Evolutionary conservation across 371 early-diverging fungal genomes (phyloP).

Genomic region (Phascolomyces articulosus): DNA sequence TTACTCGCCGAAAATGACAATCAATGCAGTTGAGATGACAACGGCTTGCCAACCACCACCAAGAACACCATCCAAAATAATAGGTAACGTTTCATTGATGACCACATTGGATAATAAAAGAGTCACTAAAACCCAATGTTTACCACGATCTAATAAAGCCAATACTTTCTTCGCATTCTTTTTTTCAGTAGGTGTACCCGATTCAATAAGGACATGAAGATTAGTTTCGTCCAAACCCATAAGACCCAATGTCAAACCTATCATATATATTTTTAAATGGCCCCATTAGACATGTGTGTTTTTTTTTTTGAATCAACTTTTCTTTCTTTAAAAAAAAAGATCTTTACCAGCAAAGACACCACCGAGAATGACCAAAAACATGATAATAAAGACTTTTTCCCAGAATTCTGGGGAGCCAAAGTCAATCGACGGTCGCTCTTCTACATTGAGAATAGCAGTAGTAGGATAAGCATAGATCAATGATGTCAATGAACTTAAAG

Average conservation of each 20-base stretch:
- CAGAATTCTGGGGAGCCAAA: conserved; percentile 9
- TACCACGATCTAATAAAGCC: conserved; percentile 69
- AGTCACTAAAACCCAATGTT: conserved; percentile 88
- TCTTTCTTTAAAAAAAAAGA: neutral
- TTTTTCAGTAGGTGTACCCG: conserved; percentile 68
- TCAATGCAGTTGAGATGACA: conserved; percentile 81
- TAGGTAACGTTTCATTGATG: conserved; percentile 94
- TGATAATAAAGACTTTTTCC: conserved; percentile 34
- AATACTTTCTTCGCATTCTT: conserved; percentile 71
- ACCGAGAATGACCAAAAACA: conserved; percentile 63
- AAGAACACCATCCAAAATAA: conserved; percentile 79
- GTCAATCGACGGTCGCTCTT: conserved; percentile 6
- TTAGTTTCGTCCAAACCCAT: conserved; percentile 79
- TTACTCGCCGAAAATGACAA: conserved; percentile 94
- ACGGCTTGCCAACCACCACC: conserved; percentile 88
- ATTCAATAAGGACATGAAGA: conserved; percentile 67
- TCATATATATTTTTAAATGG: neutral
- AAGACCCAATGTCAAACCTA: conserved; percentile 84
- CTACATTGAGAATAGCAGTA: conserved; percentile 10
- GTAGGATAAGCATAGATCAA: conserved; percentile 24
- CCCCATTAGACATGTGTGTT: no score
- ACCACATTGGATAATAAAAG: conserved; percentile 89
- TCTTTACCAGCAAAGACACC: conserved; percentile 73
- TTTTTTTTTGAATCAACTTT: no score
- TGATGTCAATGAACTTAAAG: conserved; percentile 9